Evolutionary conservation across 1,139 yeast species (phyloP), one percentile per base, ranked within the genome.

Genomic region (Kodamaea suecica): DNA sequence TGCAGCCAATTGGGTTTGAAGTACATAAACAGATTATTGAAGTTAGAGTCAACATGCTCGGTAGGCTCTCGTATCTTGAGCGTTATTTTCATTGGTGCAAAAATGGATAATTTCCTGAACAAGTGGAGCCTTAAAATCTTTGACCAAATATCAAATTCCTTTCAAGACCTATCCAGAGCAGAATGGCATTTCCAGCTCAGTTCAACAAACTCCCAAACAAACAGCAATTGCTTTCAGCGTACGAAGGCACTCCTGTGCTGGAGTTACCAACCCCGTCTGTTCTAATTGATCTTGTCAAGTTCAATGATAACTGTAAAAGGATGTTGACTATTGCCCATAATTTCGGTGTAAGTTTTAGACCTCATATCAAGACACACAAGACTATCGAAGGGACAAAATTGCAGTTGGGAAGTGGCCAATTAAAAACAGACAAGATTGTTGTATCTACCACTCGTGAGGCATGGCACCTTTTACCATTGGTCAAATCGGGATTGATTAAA

Each of bases 321-420:
- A 66, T 66, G 71, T 55, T 64, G 14, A 40, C 34, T 2, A 60
- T 55, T 38, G 66, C 69, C 5, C 23, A 35, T 4, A 41, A 46
- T 1, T 45, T 66, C 28, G 43, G 45, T 37, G 70, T 61, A 5
- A 59, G 53, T 13, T 81, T 76, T 54, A 61, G 90, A 38, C 80
- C 85, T 3, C 94, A 84, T 51, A 77, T 84, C 17, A 84, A 84
- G 57, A 84, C 94, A 1, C 90, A 83, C 54, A 84, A 84, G 55
- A 68, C 57, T 50, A 57, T 42, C 34, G 76, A 52, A 53, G 74
- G 61, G 27, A 56, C 50, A 13, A 44, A 28, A 45, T 56, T 52
- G 10, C 70, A 66, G 43, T 45, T 66, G 38, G 50, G 48, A 3
- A 32, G 50, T 1, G 47, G 43, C 0, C 49, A 55, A 1, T 29